Evolutionary conservation across 2,329 filamentous ascomycete genomes (phyloP).

Genomic region (Tolypocladium tundrense): DNA sequence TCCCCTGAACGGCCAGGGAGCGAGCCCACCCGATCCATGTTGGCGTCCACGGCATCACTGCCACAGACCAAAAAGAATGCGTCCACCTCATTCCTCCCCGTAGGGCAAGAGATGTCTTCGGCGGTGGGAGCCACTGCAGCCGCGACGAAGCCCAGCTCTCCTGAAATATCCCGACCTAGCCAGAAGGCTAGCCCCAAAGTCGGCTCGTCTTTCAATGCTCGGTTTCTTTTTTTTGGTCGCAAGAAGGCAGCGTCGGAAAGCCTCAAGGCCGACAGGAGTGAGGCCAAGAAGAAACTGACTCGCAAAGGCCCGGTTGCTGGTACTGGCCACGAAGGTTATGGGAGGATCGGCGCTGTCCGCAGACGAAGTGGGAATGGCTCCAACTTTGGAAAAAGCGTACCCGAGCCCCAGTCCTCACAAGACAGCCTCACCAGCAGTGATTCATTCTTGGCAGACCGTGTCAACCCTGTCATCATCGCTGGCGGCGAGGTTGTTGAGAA

Average conservation of each 20-base stretch:
- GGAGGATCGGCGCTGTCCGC: conserved; percentile 49
- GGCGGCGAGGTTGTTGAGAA: conserved; percentile 54
- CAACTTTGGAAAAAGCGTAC: conserved; percentile 33
- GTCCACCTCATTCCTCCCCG: conserved; percentile 20
- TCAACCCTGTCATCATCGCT: conserved; percentile 57
- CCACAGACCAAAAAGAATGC: conserved; percentile 16
- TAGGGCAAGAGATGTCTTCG: conserved; percentile 9
- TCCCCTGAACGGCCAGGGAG: conserved; percentile 34
- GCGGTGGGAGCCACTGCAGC: conserved; percentile 7
- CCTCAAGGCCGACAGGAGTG: conserved; percentile 41
- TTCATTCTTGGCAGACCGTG: conserved; percentile 48
- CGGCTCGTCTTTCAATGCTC: conserved; percentile 45
- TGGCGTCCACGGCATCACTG: conserved; percentile 23
- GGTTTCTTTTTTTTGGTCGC: conserved; percentile 71
- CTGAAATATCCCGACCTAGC: conserved; percentile 12
- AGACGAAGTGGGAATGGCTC: conserved; percentile 53
- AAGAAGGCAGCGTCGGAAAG: conserved; percentile 51
- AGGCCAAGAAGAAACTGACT: conserved; percentile 15
- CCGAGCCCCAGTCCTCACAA: conserved; percentile 35
- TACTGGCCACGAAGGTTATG: conserved; percentile 88
- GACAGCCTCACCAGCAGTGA: conserved; percentile 42
- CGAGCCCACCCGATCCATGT: conserved; percentile 25
- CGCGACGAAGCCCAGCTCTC: conserved; percentile 9
- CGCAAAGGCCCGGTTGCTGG: conserved; percentile 79
- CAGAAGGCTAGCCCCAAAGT: conserved; percentile 43